These are phyloP conservation scores for Aspergillus unguis DNA, from an alignment of 2,329 filamentous ascomycete genomes.

Conservation along the genomic window DNA sequence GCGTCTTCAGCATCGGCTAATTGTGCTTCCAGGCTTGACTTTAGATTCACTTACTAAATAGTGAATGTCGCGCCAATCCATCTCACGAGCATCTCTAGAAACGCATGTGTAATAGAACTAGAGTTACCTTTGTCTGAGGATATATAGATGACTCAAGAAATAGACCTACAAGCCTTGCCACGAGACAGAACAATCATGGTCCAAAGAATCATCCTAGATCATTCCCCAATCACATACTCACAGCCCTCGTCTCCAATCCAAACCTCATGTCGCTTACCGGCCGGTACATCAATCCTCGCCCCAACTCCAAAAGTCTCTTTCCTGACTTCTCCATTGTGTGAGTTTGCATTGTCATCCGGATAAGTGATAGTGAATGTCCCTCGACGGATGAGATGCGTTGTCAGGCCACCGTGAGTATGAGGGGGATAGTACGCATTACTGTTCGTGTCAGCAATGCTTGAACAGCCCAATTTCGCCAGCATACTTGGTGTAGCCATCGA, in stretches of 20 bases:
- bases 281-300: conserved; percentile 56
- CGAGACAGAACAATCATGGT: too few relatives aligned
- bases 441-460: neutral
- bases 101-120: neutral
- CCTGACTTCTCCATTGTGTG: conserved; percentile 27
- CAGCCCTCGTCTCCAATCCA: conserved; percentile 60
- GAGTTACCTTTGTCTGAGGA: neutral
- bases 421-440: conserved; percentile 60
- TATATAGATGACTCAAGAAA: neutral
- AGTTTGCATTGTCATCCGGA: conserved; percentile 46
- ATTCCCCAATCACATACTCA: conserved; percentile 61
- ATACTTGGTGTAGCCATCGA: neutral
- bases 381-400: conserved; percentile 58
- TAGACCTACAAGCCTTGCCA: too few relatives aligned
- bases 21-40: conserved; percentile 31
- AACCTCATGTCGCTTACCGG: conserved; percentile 56
- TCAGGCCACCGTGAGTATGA: conserved; percentile 54
- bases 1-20: neutral
- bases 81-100: neutral
- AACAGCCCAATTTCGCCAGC: neutral
- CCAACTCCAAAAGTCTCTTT: conserved; percentile 57
- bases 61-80: neutral
- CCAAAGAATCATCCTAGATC: neutral
- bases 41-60: conserved; percentile 35
- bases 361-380: conserved; percentile 59